These are phyloP conservation scores for Melanopsichium pennsylvanicum DNA, from an alignment of 1,284 basidiomycete genomes.

Conservation along the genomic window DNA sequence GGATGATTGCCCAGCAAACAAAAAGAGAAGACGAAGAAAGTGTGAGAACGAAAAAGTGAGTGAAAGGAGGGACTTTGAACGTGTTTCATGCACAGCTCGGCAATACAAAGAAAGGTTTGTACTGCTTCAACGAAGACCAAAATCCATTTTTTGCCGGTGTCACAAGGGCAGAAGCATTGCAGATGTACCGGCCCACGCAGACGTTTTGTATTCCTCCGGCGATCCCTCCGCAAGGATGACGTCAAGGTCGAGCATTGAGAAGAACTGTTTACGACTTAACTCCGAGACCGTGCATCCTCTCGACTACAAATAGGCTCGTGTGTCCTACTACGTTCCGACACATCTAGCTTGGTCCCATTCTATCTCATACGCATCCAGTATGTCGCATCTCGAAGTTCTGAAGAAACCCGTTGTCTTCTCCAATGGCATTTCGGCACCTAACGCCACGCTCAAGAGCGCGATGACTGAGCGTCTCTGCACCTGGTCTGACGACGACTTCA, in stretches of 20 bases:
- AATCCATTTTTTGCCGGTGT: neutral
- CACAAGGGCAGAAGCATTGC: neutral
- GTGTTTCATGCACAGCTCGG: conserved; percentile 7
- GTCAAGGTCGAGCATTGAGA: neutral
- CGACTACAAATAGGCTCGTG: neutral
- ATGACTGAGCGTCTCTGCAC: conserved; percentile 61
- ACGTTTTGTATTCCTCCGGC: neutral
- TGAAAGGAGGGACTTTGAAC: too few relatives aligned
- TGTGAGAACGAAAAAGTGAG: too few relatives aligned
- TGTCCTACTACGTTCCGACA: too few relatives aligned
- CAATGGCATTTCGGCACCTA: conserved; percentile 46
- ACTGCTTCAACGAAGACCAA: neutral
- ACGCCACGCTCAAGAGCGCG: conserved; percentile 54
- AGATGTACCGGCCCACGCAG: neutral
- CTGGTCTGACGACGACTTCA: conserved; percentile 53
- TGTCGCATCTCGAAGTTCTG: conserved; percentile 45
- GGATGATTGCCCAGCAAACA: too few relatives aligned
- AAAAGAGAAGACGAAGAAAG: too few relatives aligned
- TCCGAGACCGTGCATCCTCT: conserved; percentile 6
- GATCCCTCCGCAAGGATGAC: conserved; percentile 1
- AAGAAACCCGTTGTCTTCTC: conserved; percentile 43
- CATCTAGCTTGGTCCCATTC: too few relatives aligned
- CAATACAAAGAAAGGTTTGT: conserved; percentile 14
- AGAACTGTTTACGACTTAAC: conserved; percentile 11
- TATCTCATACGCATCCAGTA: conserved; percentile 1